Evolutionary conservation across 2,329 filamentous ascomycete species (phyloP), one percentile per base, ranked within the genome.

Genomic region (Purpureocillium takamizusanense): DNA sequence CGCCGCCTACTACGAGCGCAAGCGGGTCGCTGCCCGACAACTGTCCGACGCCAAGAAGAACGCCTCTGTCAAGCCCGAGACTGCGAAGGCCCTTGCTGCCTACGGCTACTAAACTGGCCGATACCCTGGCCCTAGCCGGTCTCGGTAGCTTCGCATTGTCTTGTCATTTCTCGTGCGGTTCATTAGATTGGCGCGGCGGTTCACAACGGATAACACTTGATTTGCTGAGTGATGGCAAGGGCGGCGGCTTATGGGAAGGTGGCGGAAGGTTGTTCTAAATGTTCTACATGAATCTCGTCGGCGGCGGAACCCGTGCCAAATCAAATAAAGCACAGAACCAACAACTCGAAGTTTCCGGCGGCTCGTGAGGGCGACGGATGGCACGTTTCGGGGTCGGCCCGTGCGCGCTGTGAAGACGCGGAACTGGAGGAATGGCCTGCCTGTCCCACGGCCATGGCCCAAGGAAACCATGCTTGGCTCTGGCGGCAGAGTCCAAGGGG

Each of bases 1-100:
- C 63, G 81, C 85, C 57, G 92, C 92, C 67, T 98, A 95, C 85
- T 97, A 97, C 81, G 89, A 94, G 80, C 88, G 89, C 81, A 98
- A 97, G 92, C 95, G 94, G 87, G 80, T 87, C 56, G 85, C 85
- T 57, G 79, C 83, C 67, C 86, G 84, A 78, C 86, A 94, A 76
- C 74, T 95, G 58, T 76, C 81, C 56, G 86, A 95, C 66, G 89
- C 90, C 59, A 84, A 94, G 83, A 90, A 90, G 83, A 85, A 75
- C 68, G 86, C 88, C 56, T 81, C 78, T 66, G 80, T 90, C 68
- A 83, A 90, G 72, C 73, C 77, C 65, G 88, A 92, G 80, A 86
- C 83, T 66, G 78, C 82, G 71, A 76, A 83, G 76, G 82, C 92
- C 70, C 83, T 97, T 66, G 85, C 85, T 72, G 73, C 81, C 61